phyloP scores from a whole-genome alignment of 1,284 basidiomycete species.

The Pseudozyma sp. region DNA sequence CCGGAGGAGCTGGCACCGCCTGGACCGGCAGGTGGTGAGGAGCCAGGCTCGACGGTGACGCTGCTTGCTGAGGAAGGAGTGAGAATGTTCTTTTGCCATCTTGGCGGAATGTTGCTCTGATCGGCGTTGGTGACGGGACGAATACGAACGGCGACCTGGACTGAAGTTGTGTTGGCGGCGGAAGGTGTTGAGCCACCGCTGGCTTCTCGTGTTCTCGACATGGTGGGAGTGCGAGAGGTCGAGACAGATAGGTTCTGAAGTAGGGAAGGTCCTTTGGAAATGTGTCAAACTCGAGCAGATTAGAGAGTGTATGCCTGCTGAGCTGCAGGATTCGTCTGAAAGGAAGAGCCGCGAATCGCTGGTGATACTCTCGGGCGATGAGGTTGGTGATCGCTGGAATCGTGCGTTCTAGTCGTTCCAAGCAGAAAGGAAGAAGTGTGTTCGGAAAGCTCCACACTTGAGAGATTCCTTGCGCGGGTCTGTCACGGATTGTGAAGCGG shows the following conservation, averaged over 20 bases:
- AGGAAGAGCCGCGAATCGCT: no score
- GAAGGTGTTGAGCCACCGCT: slow-evolving; percentile 38
- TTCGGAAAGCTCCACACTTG: no score
- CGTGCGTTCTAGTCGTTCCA: no score
- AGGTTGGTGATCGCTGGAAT: no score
- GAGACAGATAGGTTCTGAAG: background rate
- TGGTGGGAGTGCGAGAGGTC: background rate
- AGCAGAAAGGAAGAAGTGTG: no score
- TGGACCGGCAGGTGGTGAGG: slow-evolving; percentile 41
- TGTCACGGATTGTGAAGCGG: no score
- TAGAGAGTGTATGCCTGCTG: no score
- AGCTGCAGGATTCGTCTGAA: no score
- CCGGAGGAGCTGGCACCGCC: slow-evolving; percentile 71
- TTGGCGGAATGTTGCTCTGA: slow-evolving; percentile 81
- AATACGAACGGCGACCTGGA: slow-evolving; percentile 80
- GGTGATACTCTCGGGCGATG: no score
- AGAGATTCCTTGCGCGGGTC: no score
- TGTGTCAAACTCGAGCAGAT: no score
- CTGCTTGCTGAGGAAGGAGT: slow-evolving; percentile 71
- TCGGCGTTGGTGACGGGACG: slow-evolving; percentile 87
- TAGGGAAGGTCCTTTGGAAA: no score
- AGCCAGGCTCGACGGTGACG: slow-evolving; percentile 55
- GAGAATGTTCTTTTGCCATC: slow-evolving; percentile 90
- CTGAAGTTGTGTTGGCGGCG: slow-evolving; percentile 29
- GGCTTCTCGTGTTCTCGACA: slow-evolving; percentile 38